Conservation (phyloP, 2,329 filamentous ascomycete genomes). For the Zymoseptoria brevis region DNA sequence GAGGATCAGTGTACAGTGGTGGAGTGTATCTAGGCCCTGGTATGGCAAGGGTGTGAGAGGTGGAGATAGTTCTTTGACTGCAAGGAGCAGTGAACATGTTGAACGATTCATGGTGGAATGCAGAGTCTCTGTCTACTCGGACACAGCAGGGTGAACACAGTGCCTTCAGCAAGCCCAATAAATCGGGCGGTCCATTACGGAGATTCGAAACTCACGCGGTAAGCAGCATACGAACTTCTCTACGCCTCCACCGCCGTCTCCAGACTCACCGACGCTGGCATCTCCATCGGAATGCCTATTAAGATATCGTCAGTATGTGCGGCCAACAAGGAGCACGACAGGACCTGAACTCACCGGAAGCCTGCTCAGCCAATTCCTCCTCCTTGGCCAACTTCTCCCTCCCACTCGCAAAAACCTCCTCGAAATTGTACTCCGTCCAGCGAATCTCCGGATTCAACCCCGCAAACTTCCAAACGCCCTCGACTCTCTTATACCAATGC, state of each 20-base stretch:
- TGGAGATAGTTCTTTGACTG: no score
- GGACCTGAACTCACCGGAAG: constrained; percentile 17
- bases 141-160: no score
- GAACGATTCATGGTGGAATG: no score
- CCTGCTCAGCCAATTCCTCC: constrained; percentile 29
- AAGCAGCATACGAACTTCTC: no score
- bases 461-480: constrained; percentile 52
- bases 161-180: no score
- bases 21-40: no score
- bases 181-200: no score
- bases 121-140: no score
- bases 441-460: constrained; percentile 47
- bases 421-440: constrained; percentile 50
- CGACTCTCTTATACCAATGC: constrained; percentile 50
- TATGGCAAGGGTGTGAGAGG: no score
- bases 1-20: no score
- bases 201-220: neutral
- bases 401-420: constrained; percentile 46
- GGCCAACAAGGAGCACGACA: constrained; percentile 17
- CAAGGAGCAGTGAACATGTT: no score
- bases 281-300: constrained; percentile 14
- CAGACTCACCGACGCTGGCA: neutral
- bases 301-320: constrained; percentile 16
- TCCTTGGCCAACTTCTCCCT: constrained; percentile 38
- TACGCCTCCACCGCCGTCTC: neutral